Percentiles rank a stretch among this genome's conserved stretches.
Evolutionary conservation across 495 filamentous ascomycete species (phyloP).

Genomic region (Penicillium daleae): DNA sequence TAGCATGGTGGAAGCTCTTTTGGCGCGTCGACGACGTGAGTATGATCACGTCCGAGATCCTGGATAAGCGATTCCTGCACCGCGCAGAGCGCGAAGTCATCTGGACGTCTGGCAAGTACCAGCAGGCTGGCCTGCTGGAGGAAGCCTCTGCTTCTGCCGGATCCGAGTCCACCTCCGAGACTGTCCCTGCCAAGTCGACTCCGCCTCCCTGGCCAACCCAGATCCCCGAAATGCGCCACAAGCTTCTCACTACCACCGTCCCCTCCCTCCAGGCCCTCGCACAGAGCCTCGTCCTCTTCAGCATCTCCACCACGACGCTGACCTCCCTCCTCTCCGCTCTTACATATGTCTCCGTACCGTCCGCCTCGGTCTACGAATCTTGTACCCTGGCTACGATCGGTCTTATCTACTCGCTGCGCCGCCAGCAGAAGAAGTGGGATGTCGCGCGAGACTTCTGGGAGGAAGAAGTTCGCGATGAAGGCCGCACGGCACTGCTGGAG

Average conservation of each 20-base stretch:
- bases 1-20: slow-evolving; percentile 93
- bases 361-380: slow-evolving; percentile 69
- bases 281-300: slow-evolving; percentile 75
- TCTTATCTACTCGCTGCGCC: slow-evolving; percentile 68
- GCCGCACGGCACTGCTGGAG: slow-evolving; percentile 68
- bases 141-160: slow-evolving; percentile 12
- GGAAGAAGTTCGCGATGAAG: slow-evolving; percentile 76
- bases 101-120: slow-evolving; percentile 79
- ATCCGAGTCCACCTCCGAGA: slow-evolving; percentile 17
- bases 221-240: slow-evolving; percentile 50
- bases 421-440: slow-evolving; percentile 83
- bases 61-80: slow-evolving; percentile 72
- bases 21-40: slow-evolving; percentile 92
- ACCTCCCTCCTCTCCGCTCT: slow-evolving; percentile 67
- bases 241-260: slow-evolving; percentile 63
- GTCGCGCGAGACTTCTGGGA: slow-evolving; percentile 70
- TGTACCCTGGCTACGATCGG: slow-evolving; percentile 80
- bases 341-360: slow-evolving; percentile 64
- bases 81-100: slow-evolving; percentile 74
- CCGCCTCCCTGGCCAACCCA: slow-evolving; percentile 49
- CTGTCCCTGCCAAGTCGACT: slow-evolving; percentile 16
- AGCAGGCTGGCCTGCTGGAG: slow-evolving; percentile 64
- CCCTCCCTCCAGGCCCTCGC: slow-evolving; percentile 79
- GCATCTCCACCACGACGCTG: slow-evolving; percentile 66
- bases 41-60: slow-evolving; percentile 76